These are phyloP conservation scores for Paecilomyces sp. DNA, from an alignment of 2,329 filamentous ascomycete genomes.

Conservation along the genomic window DNA sequence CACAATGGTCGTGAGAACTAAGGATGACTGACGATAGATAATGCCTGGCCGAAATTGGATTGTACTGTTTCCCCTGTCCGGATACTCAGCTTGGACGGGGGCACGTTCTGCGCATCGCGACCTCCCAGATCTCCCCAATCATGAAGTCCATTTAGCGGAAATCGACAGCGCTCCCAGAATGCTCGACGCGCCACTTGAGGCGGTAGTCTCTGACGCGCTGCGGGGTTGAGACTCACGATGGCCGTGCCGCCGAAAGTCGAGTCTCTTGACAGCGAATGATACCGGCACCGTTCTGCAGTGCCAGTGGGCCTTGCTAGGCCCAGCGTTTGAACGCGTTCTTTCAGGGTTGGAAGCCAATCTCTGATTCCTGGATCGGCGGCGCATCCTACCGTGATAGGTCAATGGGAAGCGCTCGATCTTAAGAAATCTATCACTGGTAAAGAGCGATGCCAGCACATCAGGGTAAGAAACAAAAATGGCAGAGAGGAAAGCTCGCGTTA, in stretches of 20 bases:
- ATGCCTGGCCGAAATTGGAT: background rate
- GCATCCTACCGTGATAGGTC: conserved; percentile 34
- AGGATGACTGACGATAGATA: background rate
- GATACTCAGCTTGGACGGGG: background rate
- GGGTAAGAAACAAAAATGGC: conserved; percentile 12
- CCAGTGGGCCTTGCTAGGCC: conserved; percentile 10
- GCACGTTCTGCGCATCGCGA: conserved; percentile 6
- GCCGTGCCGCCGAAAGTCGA: conserved; percentile 5
- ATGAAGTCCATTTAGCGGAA: conserved; percentile 12
- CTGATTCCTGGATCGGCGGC: conserved; percentile 28
- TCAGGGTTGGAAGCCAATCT: conserved; percentile 16
- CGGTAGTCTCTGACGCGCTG: conserved; percentile 16
- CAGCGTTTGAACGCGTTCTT: conserved; percentile 5
- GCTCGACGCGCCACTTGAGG: conserved; percentile 4
- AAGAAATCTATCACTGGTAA: conserved; percentile 70
- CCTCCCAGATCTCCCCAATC: conserved; percentile 5
- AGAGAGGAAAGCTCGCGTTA: conserved; percentile 2
- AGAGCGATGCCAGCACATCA: conserved; percentile 85
- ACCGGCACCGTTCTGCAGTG: conserved; percentile 14
- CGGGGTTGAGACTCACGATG: conserved; percentile 16
- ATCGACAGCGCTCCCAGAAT: conserved; percentile 5
- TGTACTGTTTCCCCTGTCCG: background rate
- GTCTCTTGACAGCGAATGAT: conserved; percentile 7
- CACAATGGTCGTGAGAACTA: background rate
- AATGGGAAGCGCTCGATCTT: conserved; percentile 49